Percentiles rank a stretch among this genome's conserved stretches.
These are phyloP conservation scores for Hordeum vulgare DNA, from an alignment of 176 grass and related monocot species.

Conservation along the genomic window MorexV3_pseudomolecules_assembly NC_058518.1:73665221-73665720, in stretches of 20 bases:
- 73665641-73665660: background rate
- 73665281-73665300: conserved; percentile 54
- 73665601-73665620: background rate
- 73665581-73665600: background rate
- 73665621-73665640: background rate
- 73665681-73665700: background rate
- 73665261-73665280: conserved; percentile 63
- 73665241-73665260: conserved; percentile 81
- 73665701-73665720: background rate
- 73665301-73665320: conserved; percentile 60
- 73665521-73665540: background rate
- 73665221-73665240: conserved; percentile 90
- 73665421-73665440: background rate
- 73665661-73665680: background rate
- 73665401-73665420: background rate
- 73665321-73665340: conserved; percentile 83
- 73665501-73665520: background rate
- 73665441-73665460: background rate
- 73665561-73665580: background rate
- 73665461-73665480: background rate
- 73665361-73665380: conserved; percentile 37
- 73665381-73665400: conserved; percentile 55
- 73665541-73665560: background rate
- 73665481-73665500: background rate
- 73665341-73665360: conserved; percentile 36